Conservation (phyloP, 2,329 filamentous ascomycete genomes). For the Colletotrichum sp. region DNA sequence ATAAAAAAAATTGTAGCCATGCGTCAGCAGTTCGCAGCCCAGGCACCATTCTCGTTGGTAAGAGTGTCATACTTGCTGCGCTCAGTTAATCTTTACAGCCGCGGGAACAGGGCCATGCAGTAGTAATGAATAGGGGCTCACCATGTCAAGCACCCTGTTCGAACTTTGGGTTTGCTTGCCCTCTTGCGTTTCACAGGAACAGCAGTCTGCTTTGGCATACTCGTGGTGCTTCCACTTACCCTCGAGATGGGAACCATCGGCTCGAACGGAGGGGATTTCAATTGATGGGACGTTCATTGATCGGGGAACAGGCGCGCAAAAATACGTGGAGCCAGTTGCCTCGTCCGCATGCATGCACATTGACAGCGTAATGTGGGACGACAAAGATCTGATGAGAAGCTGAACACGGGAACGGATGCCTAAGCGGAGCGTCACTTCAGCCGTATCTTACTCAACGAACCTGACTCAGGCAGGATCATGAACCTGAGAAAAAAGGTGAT, state of each 20-base stretch:
- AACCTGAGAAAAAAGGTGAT: neutral
- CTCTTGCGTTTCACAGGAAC: conserved; percentile 27
- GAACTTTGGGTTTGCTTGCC: conserved; percentile 42
- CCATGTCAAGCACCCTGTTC: conserved; percentile 46
- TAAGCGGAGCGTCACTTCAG: neutral
- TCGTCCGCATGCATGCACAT: neutral
- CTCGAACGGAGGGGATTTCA: neutral
- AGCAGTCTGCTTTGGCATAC: neutral
- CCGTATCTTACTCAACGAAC: neutral
- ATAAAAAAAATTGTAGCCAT: neutral
- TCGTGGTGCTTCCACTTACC: neutral
- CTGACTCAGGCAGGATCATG: neutral
- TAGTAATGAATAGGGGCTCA: conserved; percentile 24
- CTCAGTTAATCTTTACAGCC: neutral
- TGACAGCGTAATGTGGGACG: neutral
- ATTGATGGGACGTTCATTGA: neutral
- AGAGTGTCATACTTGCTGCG: conserved; percentile 31
- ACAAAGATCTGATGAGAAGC: neutral
- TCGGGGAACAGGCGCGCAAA: neutral
- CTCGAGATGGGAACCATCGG: neutral
- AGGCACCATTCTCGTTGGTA: neutral
- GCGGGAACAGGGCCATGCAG: neutral
- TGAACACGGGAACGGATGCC: neutral
- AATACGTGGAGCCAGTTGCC: neutral
- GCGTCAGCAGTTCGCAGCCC: neutral